Evolutionary conservation across 2,329 filamentous ascomycete species (phyloP).

Genomic region (Aspergillus pseudonomiae): DNA sequence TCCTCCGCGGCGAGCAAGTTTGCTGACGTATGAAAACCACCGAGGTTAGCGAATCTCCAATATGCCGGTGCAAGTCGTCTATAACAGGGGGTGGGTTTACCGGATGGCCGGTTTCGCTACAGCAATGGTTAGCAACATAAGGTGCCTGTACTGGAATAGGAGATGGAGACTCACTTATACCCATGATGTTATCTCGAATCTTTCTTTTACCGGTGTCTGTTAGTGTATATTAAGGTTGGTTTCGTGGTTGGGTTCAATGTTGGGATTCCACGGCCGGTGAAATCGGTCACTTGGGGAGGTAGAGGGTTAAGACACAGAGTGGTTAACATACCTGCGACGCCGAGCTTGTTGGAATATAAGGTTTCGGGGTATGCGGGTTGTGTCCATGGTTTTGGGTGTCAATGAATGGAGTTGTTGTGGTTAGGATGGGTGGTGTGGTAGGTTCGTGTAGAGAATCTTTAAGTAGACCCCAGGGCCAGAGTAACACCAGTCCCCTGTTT

Average conservation of each 20-base stretch:
- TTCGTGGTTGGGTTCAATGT: not conserved
- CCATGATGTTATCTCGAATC: slow-evolving; percentile 29
- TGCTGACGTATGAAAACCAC: slow-evolving; percentile 18
- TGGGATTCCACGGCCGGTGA: not conserved
- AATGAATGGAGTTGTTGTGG: no score
- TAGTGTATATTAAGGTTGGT: not conserved
- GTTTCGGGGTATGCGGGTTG: not conserved
- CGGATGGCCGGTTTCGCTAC: slow-evolving; percentile 35
- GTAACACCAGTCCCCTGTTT: no score
- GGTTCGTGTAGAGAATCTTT: not conserved
- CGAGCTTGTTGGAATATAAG: not conserved
- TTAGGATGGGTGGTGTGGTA: not conserved
- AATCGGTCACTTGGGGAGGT: not conserved
- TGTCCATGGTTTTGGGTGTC: not conserved
- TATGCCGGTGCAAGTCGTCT: not conserved
- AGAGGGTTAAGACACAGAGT: not conserved
- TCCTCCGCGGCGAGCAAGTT: slow-evolving; percentile 42
- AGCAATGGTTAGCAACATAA: not conserved
- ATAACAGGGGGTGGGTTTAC: slow-evolving; percentile 17
- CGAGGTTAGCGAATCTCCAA: not conserved
- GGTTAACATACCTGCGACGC: not conserved
- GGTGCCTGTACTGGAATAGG: not conserved
- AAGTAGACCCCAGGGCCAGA: no score
- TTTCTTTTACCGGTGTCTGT: slow-evolving; percentile 10
- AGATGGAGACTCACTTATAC: slow-evolving; percentile 29